These are phyloP conservation scores for Ramalina intermedia DNA, from an alignment of 495 filamentous ascomycete genomes.

Conservation along the genomic window DNA sequence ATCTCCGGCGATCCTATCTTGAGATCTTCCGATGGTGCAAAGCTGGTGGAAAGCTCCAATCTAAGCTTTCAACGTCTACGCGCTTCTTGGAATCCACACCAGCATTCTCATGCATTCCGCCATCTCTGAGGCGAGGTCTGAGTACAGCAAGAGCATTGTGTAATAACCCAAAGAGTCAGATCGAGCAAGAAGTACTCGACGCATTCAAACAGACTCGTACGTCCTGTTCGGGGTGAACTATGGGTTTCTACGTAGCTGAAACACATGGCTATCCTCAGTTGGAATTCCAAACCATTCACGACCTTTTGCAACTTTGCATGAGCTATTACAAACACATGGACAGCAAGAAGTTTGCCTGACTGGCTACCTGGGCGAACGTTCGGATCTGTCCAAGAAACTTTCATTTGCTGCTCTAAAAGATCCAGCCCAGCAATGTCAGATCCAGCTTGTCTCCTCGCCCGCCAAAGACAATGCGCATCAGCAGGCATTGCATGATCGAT, in stretches of 20 bases:
- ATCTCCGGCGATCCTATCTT: too few species aligned
- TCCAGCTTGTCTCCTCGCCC: constrained; percentile 40
- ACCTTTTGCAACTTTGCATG: too few species aligned
- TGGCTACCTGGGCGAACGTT: constrained; percentile 54
- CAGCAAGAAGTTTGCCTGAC: constrained; percentile 39
- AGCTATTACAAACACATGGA: too few species aligned
- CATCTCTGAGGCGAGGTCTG: neutral
- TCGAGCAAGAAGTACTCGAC: neutral
- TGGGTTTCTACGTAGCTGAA: neutral
- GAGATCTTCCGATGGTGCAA: too few species aligned
- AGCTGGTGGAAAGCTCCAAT: too few species aligned
- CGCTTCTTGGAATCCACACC: too few species aligned
- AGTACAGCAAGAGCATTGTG: neutral
- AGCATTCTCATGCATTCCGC: too few species aligned
- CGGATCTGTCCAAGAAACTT: constrained; percentile 49
- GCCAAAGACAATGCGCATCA: constrained; percentile 15
- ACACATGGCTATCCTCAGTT: neutral
- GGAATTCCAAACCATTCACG: too few species aligned
- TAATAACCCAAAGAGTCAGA: neutral
- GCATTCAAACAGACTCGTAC: neutral
- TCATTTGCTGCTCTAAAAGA: constrained; percentile 52
- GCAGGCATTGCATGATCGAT: constrained; percentile 24
- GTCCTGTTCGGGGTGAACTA: neutral
- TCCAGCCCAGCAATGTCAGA: constrained; percentile 28
- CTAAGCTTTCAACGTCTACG: too few species aligned